Percentiles rank a stretch among this genome's conserved stretches.
Conservation (phyloP, 352 stramenopile species). For the Phytophthora parvispora region DNA sequence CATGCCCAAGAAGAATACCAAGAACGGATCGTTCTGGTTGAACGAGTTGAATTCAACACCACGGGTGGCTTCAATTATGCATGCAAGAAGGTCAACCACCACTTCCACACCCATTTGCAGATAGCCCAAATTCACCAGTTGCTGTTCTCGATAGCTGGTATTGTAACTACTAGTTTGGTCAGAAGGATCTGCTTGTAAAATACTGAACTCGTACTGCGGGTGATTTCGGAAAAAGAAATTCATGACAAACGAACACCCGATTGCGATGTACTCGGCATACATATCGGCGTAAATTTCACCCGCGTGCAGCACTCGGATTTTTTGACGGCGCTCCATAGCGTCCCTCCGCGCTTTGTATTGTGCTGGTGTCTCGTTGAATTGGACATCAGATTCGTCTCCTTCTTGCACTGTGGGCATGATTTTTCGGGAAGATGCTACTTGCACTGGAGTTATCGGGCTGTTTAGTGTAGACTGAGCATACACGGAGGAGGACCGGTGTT, state of each 20-base stretch:
- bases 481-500: neutral
- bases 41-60: conserved; percentile 13
- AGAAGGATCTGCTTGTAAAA: neutral
- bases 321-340: conserved; percentile 7
- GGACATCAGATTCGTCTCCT: neutral
- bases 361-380: neutral
- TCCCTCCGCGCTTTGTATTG: conserved; percentile 10
- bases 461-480: neutral
- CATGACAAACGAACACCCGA: conserved; percentile 49
- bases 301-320: conserved; percentile 25
- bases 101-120: conserved; percentile 24
- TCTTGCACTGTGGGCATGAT: neutral
- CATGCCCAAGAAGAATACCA: conserved; percentile 31
- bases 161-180: neutral
- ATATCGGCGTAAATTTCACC: conserved; percentile 46
- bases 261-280: conserved; percentile 53
- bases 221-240: conserved; percentile 41
- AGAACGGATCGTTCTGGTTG: conserved; percentile 29
- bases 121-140: neutral
- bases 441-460: neutral
- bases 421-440: neutral
- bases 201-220: conserved; percentile 28
- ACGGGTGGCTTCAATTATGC: conserved; percentile 20
- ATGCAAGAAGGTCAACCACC: conserved; percentile 28
- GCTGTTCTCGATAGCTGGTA: neutral